Evolutionary conservation across 2,329 filamentous ascomycete species (phyloP).

Genomic region (Sordariomycetes sp.): DNA sequence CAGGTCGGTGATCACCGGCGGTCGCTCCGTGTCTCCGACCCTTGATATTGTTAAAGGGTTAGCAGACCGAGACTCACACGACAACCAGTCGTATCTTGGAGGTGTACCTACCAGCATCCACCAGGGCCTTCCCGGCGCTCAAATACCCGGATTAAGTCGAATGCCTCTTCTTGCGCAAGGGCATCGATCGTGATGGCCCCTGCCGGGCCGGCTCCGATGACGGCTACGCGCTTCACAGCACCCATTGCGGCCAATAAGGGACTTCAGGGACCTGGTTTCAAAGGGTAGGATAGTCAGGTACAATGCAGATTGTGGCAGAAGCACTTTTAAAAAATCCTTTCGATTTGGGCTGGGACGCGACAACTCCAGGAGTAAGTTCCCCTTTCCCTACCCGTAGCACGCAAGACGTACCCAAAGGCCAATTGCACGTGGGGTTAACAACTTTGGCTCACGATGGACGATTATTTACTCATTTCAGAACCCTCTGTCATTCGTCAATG

Average conservation of each 20-base stretch:
- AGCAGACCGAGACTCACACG: neutral
- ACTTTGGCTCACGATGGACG: neutral
- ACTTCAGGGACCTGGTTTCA: neutral
- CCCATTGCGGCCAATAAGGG: neutral
- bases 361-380: too few species aligned
- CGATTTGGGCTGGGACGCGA: too few species aligned
- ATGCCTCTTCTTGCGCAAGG: conserved; percentile 40
- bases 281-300: neutral
- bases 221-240: conserved; percentile 37
- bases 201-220: conserved; percentile 61
- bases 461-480: neutral
- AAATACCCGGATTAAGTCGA: conserved; percentile 47
- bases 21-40: conserved; percentile 24
- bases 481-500: neutral
- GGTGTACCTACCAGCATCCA: conserved; percentile 43
- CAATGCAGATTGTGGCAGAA: neutral
- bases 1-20: conserved; percentile 28
- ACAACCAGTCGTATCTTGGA: neutral
- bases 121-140: conserved; percentile 45
- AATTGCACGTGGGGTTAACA: too few species aligned
- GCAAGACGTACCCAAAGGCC: too few species aligned
- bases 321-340: neutral
- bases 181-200: conserved; percentile 51
- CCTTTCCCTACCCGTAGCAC: too few species aligned
- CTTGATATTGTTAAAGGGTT: conserved; percentile 12